phyloP scores from a whole-genome alignment of 73 alveolate species.

The Blepharisma stoltei region DNA sequence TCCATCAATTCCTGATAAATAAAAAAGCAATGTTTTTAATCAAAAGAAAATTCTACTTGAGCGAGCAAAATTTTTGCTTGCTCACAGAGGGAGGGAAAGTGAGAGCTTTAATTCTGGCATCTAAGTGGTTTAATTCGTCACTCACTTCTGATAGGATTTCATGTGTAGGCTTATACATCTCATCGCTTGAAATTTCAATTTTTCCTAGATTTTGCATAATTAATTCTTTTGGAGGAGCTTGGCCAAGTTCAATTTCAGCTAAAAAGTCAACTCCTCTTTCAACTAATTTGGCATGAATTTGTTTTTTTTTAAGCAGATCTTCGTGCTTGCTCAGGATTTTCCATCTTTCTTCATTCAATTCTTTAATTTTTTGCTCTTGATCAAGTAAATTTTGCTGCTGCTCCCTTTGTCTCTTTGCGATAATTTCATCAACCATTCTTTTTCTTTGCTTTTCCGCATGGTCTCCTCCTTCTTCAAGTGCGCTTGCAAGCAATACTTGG shows the following conservation, averaged over 20 bases:
- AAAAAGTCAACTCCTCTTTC: constrained; percentile 15
- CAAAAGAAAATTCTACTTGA: no score
- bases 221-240: background rate
- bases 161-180: background rate
- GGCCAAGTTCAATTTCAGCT: constrained; percentile 18
- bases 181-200: background rate
- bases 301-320: background rate
- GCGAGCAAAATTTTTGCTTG: no score
- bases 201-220: constrained; percentile 7
- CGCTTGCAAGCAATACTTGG: background rate
- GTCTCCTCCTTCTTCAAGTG: constrained; percentile 27
- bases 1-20: no score
- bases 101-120: background rate
- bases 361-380: background rate
- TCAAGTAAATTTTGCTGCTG: constrained; percentile 4
- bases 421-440: constrained; percentile 25
- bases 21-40: no score
- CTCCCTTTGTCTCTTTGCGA: constrained; percentile 26
- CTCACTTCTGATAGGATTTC: background rate
- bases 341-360: constrained; percentile 22
- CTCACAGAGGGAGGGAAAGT: no score
- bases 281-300: background rate
- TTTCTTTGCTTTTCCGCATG: constrained; percentile 17
- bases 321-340: background rate
- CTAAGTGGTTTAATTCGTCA: background rate